phyloP scores from a whole-genome alignment of 2,329 filamentous ascomycete species.

The Pseudogymnoascus sp. region DNA sequence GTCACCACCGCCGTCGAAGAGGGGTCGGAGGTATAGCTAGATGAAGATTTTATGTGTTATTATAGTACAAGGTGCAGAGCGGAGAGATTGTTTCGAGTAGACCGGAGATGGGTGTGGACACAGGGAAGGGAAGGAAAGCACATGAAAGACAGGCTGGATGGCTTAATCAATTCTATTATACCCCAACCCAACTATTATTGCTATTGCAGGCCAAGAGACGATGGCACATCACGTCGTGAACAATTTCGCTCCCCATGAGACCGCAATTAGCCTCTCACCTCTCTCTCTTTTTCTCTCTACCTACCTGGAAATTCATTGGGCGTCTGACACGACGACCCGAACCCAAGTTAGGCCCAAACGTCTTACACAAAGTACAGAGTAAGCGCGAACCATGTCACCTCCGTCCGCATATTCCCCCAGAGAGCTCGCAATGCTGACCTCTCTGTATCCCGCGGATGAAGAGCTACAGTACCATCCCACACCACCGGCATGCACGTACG shows the following conservation, averaged over 20 bases:
- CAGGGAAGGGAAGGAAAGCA: background rate
- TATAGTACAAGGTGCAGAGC: slow-evolving; percentile 9
- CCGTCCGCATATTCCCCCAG: background rate
- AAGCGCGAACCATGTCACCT: slow-evolving; percentile 1
- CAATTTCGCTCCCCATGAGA: background rate
- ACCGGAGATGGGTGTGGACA: background rate
- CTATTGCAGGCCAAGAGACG: background rate
- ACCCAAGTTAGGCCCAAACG: background rate
- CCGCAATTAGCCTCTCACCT: background rate
- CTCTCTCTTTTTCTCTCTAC: background rate
- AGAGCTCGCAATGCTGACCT: slow-evolving; percentile 5
- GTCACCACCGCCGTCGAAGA: slow-evolving; percentile 21
- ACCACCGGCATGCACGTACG: background rate
- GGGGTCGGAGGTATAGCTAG: slow-evolving; percentile 23
- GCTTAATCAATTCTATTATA: slow-evolving; percentile 7
- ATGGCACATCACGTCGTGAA: background rate
- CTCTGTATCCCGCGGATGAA: background rate
- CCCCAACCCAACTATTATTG: slow-evolving; percentile 1
- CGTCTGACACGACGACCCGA: too few relatives aligned
- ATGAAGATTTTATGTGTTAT: slow-evolving; percentile 6
- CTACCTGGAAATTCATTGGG: background rate
- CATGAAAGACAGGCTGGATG: background rate
- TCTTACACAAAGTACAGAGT: background rate
- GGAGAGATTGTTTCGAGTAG: slow-evolving; percentile 6
- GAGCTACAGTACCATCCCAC: background rate